phyloP scores from a whole-genome alignment of 257 asterid genomes.

The Fraxinus excelsior region DNA sequence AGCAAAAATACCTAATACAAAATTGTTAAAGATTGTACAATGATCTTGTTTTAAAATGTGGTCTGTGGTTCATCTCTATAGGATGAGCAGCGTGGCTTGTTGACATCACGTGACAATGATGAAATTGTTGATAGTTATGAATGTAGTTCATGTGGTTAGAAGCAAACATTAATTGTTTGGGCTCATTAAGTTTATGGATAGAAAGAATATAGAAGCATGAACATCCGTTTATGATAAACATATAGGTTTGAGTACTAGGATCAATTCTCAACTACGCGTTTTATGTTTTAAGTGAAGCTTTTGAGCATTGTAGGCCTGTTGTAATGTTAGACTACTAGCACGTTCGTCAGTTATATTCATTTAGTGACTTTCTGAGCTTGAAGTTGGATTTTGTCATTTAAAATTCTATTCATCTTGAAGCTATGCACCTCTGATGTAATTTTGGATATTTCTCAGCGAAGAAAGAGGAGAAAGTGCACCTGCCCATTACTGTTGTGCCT shows the following conservation, averaged over 20 bases:
- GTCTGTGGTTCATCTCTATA: neutral
- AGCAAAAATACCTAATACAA: slow-evolving; percentile 2
- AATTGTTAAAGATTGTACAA: slow-evolving; percentile 17
- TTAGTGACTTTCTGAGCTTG: slow-evolving; percentile 16
- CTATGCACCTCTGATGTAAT: slow-evolving; percentile 14
- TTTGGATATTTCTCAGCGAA: slow-evolving; percentile 10
- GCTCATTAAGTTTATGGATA: neutral
- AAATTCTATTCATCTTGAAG: neutral
- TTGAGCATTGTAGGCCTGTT: slow-evolving; percentile 2
- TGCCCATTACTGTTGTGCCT: neutral
- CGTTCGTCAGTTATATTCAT: slow-evolving; percentile 6
- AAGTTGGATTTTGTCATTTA: slow-evolving; percentile 14
- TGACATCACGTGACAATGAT: neutral
- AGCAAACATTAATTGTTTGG: slow-evolving; percentile 19
- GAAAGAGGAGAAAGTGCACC: neutral
- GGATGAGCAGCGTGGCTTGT: neutral
- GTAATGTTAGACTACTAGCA: slow-evolving; percentile 7
- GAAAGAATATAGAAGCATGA: neutral
- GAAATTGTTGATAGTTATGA: neutral
- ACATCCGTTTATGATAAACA: neutral
- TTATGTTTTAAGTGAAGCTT: slow-evolving; percentile 10
- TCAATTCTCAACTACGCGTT: slow-evolving; percentile 8
- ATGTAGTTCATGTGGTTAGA: slow-evolving; percentile 16
- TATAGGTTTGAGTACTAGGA: neutral
- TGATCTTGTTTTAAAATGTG: neutral